Evolutionary conservation across 129 eudicot genomes (phyloP).

Genomic region (Escallonia rubra): DNA sequence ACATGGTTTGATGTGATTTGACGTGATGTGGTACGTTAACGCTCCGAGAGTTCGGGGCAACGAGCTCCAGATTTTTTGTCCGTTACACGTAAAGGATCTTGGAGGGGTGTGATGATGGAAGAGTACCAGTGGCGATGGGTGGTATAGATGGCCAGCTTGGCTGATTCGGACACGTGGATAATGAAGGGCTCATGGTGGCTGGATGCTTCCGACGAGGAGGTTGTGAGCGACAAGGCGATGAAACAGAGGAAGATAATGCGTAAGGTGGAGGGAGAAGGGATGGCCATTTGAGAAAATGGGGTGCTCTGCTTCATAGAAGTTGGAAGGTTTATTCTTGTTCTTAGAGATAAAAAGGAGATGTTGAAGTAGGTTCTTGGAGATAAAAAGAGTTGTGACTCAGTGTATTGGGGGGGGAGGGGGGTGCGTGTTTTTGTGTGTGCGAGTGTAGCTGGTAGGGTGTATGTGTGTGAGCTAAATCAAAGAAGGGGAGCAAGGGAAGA

Average conservation of each 20-base stretch:
- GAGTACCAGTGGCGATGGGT: constrained; percentile 65
- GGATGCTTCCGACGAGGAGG: constrained; percentile 17
- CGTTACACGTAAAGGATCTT: constrained; percentile 40
- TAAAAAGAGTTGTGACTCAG: too few relatives aligned
- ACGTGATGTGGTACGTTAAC: too few relatives aligned
- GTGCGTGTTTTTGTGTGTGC: too few relatives aligned
- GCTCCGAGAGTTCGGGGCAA: too few relatives aligned
- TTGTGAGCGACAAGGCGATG: constrained; percentile 2
- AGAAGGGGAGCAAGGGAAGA: too few relatives aligned
- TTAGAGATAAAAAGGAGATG: neutral
- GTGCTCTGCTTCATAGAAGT: neutral
- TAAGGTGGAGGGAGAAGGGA: constrained; percentile 9
- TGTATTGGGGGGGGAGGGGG: too few relatives aligned
- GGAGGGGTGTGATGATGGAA: constrained; percentile 44
- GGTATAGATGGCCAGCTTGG: constrained; percentile 50
- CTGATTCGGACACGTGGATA: constrained; percentile 63
- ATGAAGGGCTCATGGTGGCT: constrained; percentile 39
- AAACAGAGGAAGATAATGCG: constrained; percentile 3
- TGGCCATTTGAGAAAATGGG: constrained; percentile 10
- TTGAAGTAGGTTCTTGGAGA: neutral
- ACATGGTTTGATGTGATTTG: too few relatives aligned
- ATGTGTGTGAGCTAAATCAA: too few relatives aligned
- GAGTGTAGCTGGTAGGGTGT: too few relatives aligned
- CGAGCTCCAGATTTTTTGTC: too few relatives aligned
- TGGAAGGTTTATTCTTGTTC: neutral